Evolutionary conservation across 192 early-diverging fungal species (phyloP).

Genomic region (Obelidium mucronatum): DNA sequence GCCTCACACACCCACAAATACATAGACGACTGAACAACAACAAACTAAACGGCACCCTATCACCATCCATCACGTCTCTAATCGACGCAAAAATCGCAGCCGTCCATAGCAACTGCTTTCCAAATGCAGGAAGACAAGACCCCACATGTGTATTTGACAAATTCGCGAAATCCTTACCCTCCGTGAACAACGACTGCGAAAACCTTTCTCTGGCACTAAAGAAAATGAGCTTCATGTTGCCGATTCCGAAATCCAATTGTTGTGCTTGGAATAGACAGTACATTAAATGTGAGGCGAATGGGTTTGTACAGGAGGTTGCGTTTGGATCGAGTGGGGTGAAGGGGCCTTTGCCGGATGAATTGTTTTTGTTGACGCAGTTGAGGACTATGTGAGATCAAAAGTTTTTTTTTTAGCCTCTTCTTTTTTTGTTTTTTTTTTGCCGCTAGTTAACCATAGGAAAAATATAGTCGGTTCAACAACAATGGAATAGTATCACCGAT

Average conservation of each 20-base stretch:
- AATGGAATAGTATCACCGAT: background rate
- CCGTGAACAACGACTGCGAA: conserved; percentile 1
- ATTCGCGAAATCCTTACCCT: background rate
- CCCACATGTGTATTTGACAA: background rate
- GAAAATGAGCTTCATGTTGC: background rate
- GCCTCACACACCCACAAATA: too few relatives aligned
- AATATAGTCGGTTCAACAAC: conserved; percentile 2
- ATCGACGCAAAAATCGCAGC: background rate
- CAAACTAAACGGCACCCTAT: background rate
- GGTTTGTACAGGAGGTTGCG: background rate
- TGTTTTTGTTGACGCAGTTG: conserved; percentile 9
- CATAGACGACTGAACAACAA: background rate
- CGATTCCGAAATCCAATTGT: background rate
- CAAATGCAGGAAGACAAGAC: background rate
- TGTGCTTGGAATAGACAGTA: background rate
- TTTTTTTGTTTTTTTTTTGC: too few relatives aligned
- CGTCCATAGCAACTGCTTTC: background rate
- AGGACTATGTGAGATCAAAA: background rate
- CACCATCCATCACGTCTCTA: background rate
- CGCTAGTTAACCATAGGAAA: too few relatives aligned
- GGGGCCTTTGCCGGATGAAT: background rate
- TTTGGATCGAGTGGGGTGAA: background rate
- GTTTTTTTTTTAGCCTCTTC: too few relatives aligned
- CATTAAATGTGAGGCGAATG: background rate
- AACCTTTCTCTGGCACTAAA: background rate